A percentile compares a stretch with the other conserved stretches of the same genome.
Conservation (phyloP, 2,329 filamentous ascomycete genomes). For the Rutstroemia sp. region DNA sequence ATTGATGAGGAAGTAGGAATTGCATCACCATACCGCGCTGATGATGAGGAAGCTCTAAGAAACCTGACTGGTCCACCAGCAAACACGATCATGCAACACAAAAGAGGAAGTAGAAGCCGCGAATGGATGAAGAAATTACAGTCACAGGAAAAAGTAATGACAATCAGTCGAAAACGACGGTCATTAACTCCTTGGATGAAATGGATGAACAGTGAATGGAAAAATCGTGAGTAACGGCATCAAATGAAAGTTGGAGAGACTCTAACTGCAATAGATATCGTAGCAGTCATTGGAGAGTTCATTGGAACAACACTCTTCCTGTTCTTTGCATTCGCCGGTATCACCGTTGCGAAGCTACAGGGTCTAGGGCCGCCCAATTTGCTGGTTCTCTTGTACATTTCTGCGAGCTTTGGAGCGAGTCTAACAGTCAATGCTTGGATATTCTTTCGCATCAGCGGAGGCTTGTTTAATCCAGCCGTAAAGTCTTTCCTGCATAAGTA, state of each 20-base stretch:
- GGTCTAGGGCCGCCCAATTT: constrained; percentile 12
- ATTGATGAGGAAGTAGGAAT: no score
- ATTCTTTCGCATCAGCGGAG: constrained; percentile 35
- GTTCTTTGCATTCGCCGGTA: constrained; percentile 30
- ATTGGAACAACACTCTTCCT: constrained; percentile 32
- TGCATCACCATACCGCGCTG: no score
- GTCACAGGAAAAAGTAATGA: neutral
- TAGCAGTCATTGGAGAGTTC: constrained; percentile 25
- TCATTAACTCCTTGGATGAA: constrained; percentile 2
- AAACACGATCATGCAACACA: neutral
- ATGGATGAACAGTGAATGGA: constrained; percentile 10
- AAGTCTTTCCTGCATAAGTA: neutral
- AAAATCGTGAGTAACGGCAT: constrained; percentile 15
- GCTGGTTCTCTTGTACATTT: constrained; percentile 33
- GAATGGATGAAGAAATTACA: constrained; percentile 4
- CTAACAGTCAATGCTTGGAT: constrained; percentile 48
- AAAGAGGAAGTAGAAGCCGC: neutral
- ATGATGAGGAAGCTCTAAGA: no score
- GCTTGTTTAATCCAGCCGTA: constrained; percentile 43
- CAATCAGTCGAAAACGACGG: neutral
- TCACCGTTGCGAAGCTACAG: constrained; percentile 18
- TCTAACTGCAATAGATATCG: constrained; percentile 18
- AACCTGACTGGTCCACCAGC: neutral
- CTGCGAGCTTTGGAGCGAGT: constrained; percentile 28
- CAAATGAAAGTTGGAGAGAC: neutral